phyloP scores from a whole-genome alignment of 169 alveolate species.

The Plasmodium fragile region DNA sequence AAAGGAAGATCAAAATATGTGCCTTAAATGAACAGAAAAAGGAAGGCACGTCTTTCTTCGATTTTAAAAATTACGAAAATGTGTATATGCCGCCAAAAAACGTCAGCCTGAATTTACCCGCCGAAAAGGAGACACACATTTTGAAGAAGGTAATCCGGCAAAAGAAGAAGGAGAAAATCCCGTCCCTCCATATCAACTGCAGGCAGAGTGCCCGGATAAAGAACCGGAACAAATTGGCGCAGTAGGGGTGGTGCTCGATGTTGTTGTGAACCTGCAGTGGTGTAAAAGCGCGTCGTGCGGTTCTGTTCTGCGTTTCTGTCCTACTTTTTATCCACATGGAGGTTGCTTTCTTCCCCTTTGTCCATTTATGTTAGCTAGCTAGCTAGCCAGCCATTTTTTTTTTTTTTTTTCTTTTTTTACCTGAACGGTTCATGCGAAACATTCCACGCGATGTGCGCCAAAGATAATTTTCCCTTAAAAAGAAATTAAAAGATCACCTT shows the following conservation, averaged over 20 bases:
- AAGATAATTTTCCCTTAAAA: not conserved
- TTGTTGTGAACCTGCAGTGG: not conserved
- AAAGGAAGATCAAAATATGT: slow-evolving; percentile 60
- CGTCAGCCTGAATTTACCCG: slow-evolving; percentile 14
- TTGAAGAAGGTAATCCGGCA: slow-evolving; percentile 44
- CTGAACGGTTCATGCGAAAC: not conserved
- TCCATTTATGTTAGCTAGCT: not conserved
- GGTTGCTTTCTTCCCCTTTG: not conserved
- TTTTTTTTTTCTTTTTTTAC: slow-evolving; percentile 9
- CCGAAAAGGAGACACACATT: slow-evolving; percentile 12
- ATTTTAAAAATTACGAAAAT: slow-evolving; percentile 10
- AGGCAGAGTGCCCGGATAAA: slow-evolving; percentile 44
- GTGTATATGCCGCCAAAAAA: slow-evolving; percentile 59
- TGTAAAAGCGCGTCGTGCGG: not conserved
- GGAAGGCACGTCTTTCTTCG: slow-evolving; percentile 11
- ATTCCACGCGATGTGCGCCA: not conserved
- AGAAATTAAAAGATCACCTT: not conserved
- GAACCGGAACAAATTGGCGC: slow-evolving; percentile 25
- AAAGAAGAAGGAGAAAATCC: slow-evolving; percentile 57
- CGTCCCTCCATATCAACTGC: slow-evolving; percentile 11
- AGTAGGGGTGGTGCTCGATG: not conserved
- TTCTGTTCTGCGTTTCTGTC: not conserved
- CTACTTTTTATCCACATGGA: not conserved
- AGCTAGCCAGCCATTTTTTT: not conserved
- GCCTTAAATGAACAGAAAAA: slow-evolving; percentile 17